Percentiles rank a stretch among this genome's conserved stretches.
phyloP scores from a whole-genome alignment of 768 basidiomycete genomes.

The Phaeotremella fagi region DNA sequence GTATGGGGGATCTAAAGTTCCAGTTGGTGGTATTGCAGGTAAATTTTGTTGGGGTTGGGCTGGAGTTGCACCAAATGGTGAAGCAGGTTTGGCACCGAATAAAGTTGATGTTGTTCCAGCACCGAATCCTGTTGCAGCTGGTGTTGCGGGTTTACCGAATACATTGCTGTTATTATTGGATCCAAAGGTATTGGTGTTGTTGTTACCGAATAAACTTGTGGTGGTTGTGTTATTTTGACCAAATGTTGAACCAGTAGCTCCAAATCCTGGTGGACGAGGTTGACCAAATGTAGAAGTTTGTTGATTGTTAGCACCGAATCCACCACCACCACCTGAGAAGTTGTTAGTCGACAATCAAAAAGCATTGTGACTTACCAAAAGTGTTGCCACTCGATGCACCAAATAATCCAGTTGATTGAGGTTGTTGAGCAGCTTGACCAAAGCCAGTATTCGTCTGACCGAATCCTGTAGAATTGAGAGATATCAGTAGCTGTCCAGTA shows the following conservation, averaged over 20 bases:
- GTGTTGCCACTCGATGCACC: constrained; percentile 12
- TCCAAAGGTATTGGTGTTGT: constrained; percentile 28
- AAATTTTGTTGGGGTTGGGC: constrained; percentile 42
- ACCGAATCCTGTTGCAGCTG: constrained; percentile 53
- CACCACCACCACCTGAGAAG: constrained; percentile 44
- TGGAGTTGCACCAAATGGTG: constrained; percentile 26
- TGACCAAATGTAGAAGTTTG: constrained; percentile 53
- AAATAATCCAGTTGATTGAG: constrained; percentile 23
- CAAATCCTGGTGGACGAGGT: constrained; percentile 30
- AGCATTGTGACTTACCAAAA: constrained; percentile 11
- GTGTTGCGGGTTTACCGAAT: constrained; percentile 52
- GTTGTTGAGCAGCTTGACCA: constrained; percentile 29
- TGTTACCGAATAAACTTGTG: constrained; percentile 20
- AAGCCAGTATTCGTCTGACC: constrained; percentile 52
- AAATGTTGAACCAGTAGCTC: constrained; percentile 57
- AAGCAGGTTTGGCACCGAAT: constrained; percentile 21
- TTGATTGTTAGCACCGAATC: constrained; percentile 56
- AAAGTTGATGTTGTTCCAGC: constrained; percentile 40
- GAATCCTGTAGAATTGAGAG: constrained; percentile 53
- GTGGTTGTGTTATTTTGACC: constrained; percentile 51
- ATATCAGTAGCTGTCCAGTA: neutral
- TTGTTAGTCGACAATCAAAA: constrained; percentile 9
- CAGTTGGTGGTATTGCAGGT: constrained; percentile 61
- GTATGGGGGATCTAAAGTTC: constrained; percentile 66
- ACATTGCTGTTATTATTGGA: constrained; percentile 18